These are phyloP conservation scores for Prunus davidiana DNA, from an alignment of 306 rosid genomes.

Conservation along the genomic window DNA sequence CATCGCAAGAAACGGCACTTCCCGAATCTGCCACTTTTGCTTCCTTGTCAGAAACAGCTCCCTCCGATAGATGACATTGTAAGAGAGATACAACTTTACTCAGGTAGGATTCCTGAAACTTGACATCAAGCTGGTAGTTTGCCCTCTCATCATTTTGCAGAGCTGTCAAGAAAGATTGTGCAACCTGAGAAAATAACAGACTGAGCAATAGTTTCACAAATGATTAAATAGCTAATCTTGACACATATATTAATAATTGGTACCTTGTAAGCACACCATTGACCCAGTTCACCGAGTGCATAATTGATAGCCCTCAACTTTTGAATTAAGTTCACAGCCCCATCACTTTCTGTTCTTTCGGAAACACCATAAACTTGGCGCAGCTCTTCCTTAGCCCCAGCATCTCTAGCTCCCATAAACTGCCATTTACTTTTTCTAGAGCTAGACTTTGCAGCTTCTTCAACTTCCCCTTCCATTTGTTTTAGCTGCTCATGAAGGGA, in stretches of 20 bases:
- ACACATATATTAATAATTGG: slow-evolving; percentile 7
- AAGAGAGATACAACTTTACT: slow-evolving; percentile 74
- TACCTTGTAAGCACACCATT: slow-evolving; percentile 98
- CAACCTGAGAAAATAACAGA: slow-evolving; percentile 61
- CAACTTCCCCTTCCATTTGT: slow-evolving; percentile 94
- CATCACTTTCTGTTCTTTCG: slow-evolving; percentile 97
- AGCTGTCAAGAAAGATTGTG: slow-evolving; percentile 88
- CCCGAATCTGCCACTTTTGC: slow-evolving; percentile 33
- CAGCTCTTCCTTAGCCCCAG: slow-evolving; percentile 95
- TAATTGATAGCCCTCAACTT: slow-evolving; percentile 96
- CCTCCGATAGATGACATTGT: slow-evolving; percentile 90
- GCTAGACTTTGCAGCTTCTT: slow-evolving; percentile 93
- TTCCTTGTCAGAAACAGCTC: slow-evolving; percentile 76
- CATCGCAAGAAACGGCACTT: slow-evolving; percentile 32
- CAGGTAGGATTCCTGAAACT: slow-evolving; percentile 91
- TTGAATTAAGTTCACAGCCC: slow-evolving; percentile 93
- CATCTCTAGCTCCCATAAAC: slow-evolving; percentile 99
- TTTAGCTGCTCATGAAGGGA: slow-evolving; percentile 94
- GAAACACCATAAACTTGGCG: slow-evolving; percentile 99
- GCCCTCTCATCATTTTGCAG: slow-evolving; percentile 98
- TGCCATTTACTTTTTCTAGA: slow-evolving; percentile 99
- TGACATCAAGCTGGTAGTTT: slow-evolving; percentile 97
- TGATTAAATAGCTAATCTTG: slow-evolving; percentile 19
- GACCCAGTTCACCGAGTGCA: slow-evolving; percentile 98
- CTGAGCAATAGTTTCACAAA: slow-evolving; percentile 4